Percentiles rank a stretch among this genome's conserved stretches.
Evolutionary conservation across 371 early-diverging fungal genomes (phyloP).

Genomic region (Mucor plumbeus): DNA sequence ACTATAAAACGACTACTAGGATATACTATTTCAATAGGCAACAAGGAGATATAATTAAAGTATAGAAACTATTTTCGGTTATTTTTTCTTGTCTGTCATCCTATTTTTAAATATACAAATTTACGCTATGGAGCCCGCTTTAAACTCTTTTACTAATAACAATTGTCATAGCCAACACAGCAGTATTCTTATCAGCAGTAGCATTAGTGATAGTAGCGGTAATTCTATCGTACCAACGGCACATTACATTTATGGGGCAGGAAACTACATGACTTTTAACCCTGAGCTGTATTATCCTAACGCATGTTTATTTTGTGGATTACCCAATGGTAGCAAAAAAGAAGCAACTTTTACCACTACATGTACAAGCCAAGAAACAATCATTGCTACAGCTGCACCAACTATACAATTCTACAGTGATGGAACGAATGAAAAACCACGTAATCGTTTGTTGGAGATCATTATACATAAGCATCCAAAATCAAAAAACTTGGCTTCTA

Average conservation of each 20-base stretch:
- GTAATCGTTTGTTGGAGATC: background rate
- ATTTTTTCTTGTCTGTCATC: background rate
- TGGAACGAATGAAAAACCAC: background rate
- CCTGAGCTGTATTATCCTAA: conserved; percentile 3
- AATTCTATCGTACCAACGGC: background rate
- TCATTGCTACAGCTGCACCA: conserved; percentile 6
- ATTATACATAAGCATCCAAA: background rate
- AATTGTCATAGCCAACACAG: background rate
- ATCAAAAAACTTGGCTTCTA: background rate
- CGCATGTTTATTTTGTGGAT: conserved; percentile 2
- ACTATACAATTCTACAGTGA: background rate
- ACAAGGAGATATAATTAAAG: background rate
- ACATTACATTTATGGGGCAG: background rate
- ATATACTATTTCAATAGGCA: background rate
- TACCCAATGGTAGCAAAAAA: background rate
- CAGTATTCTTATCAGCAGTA: background rate
- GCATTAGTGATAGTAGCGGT: background rate
- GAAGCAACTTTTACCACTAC: background rate
- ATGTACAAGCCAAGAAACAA: background rate
- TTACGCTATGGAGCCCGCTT: background rate
- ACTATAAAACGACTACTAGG: too few species aligned
- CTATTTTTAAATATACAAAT: background rate
- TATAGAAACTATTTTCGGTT: background rate
- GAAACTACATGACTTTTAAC: background rate
- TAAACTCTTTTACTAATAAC: background rate